Base-by-base conservation (phyloP, 2,329 filamentous ascomycete species). In the Exophiala calicioides region DNA sequence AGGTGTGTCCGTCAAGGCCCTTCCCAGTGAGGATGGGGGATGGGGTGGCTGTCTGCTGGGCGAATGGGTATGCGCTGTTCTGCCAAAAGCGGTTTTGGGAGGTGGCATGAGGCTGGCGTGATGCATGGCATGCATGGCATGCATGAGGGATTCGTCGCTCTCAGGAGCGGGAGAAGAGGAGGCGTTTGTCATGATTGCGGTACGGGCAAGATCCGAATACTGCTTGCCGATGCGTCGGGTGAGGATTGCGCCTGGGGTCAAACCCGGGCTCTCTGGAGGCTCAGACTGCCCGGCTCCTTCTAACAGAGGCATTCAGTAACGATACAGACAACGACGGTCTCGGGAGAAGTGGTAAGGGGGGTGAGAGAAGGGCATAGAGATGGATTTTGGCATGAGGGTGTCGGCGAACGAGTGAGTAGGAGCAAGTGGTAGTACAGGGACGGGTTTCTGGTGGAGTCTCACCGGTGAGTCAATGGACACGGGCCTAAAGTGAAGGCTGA, bases 1-100 rank as follows among this genome's bases (percentile, higher is more conserved):
- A 50, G 82, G 82, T 52, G 82, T 85, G 65, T 85, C 82, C 57
- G 76, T 80, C 64, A 82, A 62, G 26, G 79, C 76, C 41, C 62
- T 64, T 50, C 78, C 77, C 58, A 78, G 70, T 59, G 73, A 73
- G 61, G 72, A 65, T 15, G 47, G 9, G 10, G 45, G 35, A 38
- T 43, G 39, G 8, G 47, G 50, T 4, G 24, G 33, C 3, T 23
- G 39, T 36, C 55, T 57, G 37, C 31, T 32, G 13, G 46, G 10
- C 33, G 36, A 12, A 10, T 32, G 19, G 20, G 30, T 37, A 24
- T 44, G 26, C 15, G 43, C 37, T 4, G 50, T 48, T 36, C 56
- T 47, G 8, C 54, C 55, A 38, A 52, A 55, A 3, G 45, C 43
- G 12, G 45, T 44, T 21, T 49, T 58, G 8, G 53, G 36, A 9